Base-by-base conservation (phyloP, 2,329 filamentous ascomycete genomes). In the Fusarium sp. region DNA sequence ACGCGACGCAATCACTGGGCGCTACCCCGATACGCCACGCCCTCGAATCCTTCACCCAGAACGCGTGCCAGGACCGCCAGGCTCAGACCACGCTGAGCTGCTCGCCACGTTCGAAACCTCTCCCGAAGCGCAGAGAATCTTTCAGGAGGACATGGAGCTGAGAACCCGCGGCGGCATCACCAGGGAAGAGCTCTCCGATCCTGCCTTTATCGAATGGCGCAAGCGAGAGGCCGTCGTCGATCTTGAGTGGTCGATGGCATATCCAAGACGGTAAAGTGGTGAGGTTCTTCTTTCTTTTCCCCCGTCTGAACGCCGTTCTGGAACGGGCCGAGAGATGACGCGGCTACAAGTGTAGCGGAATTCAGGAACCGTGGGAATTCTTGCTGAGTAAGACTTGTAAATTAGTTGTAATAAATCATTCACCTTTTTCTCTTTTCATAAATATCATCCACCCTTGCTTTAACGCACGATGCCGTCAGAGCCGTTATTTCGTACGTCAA, bases 391-490 rank as follows among this genome's bases (percentile, higher is more conserved):
- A 48, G 43, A 48, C 43, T 43, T 48, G 43, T 48, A 48, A 25
- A 48, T 48, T 25, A 48, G 41, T 23, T 16, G 13, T 45, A 45
- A 45, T 45, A 48, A 25, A 25, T 48, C 43, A 48, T 48, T 48
- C 23, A 48, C 43, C 43, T 48, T 48, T 23, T 45, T 35, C 14
- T 10, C 8, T 35, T 11, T 27, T 27, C 20, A 50, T 50, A 11
- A 9, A 52, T 32, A 11, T 30, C 14, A n/a, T 52, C 25, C n/a
- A 14, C 32, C 52, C 32, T 34, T 56, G 48, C 39, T 27, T 56
- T 39, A 27, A 58, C 54, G 54, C 54, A 58, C 30, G 54, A 39
- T 74, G 71, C 71, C 71, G 71, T 71, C 71, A 71, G 71, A 73
- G 71, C 71, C 71, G 71, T 74, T 56, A 43, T 71, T 64, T 41